phyloP scores from a whole-genome alignment of 805 yeast genomes.

The Candida chilensis region DNA sequence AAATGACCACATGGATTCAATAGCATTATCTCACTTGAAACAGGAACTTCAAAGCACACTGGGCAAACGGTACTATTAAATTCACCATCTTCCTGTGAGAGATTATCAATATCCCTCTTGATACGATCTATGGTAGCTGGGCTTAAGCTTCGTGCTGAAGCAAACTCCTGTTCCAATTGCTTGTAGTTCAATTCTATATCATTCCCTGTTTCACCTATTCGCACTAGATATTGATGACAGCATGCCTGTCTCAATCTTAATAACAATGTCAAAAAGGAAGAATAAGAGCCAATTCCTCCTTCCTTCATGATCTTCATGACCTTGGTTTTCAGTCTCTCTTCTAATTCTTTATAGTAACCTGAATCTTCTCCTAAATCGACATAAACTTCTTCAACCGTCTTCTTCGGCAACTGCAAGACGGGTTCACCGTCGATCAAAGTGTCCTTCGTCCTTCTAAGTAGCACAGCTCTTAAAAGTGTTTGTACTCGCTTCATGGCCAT shows the following conservation, averaged over 20 bases:
- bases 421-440: constrained; percentile 32
- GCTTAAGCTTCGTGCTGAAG: no score
- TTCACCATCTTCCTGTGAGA: no score
- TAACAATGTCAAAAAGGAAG: constrained; percentile 24
- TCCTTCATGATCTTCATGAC: constrained; percentile 18
- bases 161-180: no score
- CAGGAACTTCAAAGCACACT: constrained; percentile 19
- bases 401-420: constrained; percentile 23
- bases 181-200: no score
- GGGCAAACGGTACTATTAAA: no score
- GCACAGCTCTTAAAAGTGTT: constrained; percentile 25
- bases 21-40: constrained; percentile 12
- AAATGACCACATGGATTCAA: constrained; percentile 28
- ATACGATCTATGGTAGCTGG: no score
- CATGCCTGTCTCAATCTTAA: constrained; percentile 34
- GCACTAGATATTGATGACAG: constrained; percentile 26
- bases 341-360: constrained; percentile 18
- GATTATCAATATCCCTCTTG: no score
- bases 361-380: constrained; percentile 26
- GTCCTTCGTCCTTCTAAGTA: constrained; percentile 25
- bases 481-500: constrained; percentile 20
- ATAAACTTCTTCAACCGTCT: constrained; percentile 15
- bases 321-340: constrained; percentile 18
- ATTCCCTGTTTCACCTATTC: constrained; percentile 20
- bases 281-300: constrained; percentile 6